Evolutionary conservation across 768 basidiomycete genomes (phyloP).

Genomic region (Rhizopogon rudus): DNA sequence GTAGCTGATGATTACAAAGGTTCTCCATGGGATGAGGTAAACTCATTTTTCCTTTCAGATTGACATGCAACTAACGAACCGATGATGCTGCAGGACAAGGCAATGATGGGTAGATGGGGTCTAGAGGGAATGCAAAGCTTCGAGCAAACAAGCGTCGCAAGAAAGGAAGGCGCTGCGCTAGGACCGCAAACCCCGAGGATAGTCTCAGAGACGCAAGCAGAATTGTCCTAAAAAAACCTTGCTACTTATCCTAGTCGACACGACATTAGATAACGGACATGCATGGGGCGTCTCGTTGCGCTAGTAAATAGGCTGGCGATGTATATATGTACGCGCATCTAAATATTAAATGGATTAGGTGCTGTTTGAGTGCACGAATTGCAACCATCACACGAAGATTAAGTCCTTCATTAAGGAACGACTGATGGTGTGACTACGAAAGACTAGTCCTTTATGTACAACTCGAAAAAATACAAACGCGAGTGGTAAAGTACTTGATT

Average conservation of each 20-base stretch:
- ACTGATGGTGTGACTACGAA: too few species aligned
- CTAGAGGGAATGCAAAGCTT: slow-evolving; percentile 89
- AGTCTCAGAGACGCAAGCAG: not conserved
- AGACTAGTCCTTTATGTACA: too few species aligned
- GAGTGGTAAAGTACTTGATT: too few species aligned
- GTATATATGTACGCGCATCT: not conserved
- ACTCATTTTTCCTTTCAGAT: slow-evolving; percentile 5
- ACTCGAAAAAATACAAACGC: too few species aligned
- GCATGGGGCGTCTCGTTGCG: too few species aligned
- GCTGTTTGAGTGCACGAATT: too few species aligned
- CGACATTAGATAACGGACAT: not conserved
- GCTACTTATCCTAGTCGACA: too few species aligned
- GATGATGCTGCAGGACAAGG: slow-evolving; percentile 61
- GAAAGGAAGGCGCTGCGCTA: slow-evolving; percentile 40
- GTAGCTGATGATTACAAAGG: slow-evolving; percentile 37
- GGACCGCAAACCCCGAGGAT: not conserved
- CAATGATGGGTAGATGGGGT: slow-evolving; percentile 93
- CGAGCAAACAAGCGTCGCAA: slow-evolving; percentile 59
- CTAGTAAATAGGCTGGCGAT: not conserved
- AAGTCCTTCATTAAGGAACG: too few species aligned
- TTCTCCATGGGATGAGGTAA: slow-evolving; percentile 90
- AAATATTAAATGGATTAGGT: not conserved
- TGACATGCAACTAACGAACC: slow-evolving; percentile 6
- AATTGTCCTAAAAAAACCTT: not conserved
- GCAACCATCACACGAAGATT: too few species aligned